These are phyloP conservation scores for Claviceps spartinae DNA, from an alignment of 2,329 filamentous ascomycete species.

Conservation along the genomic window DNA sequence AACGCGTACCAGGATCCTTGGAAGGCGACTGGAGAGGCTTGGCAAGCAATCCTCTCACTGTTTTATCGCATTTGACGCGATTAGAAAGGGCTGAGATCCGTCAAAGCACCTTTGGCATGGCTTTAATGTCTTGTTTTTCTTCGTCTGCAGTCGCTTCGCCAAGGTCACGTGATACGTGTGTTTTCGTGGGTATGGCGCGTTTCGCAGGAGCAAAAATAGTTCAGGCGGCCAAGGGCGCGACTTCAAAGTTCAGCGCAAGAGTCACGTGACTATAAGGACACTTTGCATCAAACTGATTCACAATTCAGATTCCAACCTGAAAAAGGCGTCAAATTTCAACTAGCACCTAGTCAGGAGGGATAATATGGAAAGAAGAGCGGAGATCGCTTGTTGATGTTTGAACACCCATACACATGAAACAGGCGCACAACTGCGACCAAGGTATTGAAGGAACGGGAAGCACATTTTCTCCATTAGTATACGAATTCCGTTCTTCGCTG, in stretches of 20 bases:
- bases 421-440: background rate
- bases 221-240: background rate
- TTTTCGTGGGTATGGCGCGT: background rate
- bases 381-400: too few species aligned
- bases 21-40: slow-evolving; percentile 15
- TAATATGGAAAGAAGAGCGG: too few species aligned
- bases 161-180: slow-evolving; percentile 18
- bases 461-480: background rate
- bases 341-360: too few species aligned
- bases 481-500: background rate
- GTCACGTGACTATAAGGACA: background rate
- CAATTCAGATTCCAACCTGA: too few species aligned
- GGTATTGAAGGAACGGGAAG: background rate
- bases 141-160: slow-evolving; percentile 14
- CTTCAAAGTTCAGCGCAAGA: too few species aligned
- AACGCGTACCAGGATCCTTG: slow-evolving; percentile 21
- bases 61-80: slow-evolving; percentile 16
- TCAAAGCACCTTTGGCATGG: slow-evolving; percentile 10
- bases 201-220: background rate
- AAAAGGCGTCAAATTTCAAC: too few species aligned
- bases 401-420: too few species aligned
- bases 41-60: slow-evolving; percentile 12
- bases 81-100: slow-evolving; percentile 11
- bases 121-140: slow-evolving; percentile 13
- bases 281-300: too few species aligned